phyloP scores from a whole-genome alignment of 805 yeast species.

The Metschnikowia gelsemii region DNA sequence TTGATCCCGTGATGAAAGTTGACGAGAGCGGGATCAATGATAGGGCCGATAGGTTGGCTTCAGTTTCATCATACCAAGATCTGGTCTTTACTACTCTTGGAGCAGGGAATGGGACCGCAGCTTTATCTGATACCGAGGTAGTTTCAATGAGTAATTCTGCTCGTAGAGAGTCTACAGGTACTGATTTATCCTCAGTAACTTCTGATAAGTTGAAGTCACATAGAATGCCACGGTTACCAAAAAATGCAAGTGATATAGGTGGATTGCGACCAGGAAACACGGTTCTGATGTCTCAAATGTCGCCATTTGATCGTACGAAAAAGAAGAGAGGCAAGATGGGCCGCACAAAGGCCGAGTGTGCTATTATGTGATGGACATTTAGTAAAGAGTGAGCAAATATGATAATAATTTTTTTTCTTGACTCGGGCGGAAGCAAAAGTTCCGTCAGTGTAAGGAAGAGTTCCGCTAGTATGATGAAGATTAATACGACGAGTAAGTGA shows the following conservation, averaged over 20 bases:
- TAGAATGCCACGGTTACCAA: too few species aligned
- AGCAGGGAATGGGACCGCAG: slow-evolving; percentile 11
- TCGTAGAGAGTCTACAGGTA: slow-evolving; percentile 13
- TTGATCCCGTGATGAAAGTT: slow-evolving; percentile 48
- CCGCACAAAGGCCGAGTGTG: slow-evolving; percentile 16
- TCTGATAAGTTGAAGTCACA: neutral
- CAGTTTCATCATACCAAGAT: slow-evolving; percentile 4
- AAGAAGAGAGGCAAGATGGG: slow-evolving; percentile 11
- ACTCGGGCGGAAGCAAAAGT: neutral
- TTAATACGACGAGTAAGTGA: too few species aligned
- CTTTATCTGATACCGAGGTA: neutral
- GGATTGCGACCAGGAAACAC: too few species aligned
- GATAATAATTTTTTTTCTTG: neutral
- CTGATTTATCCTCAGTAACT: slow-evolving; percentile 11
- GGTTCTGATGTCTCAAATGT: too few species aligned
- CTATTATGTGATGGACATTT: slow-evolving; percentile 8
- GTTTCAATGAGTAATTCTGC: slow-evolving; percentile 8
- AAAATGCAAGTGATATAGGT: too few species aligned
- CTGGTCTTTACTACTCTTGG: slow-evolving; percentile 16
- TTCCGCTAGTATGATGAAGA: too few species aligned
- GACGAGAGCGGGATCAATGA: too few species aligned
- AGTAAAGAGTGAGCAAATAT: too few species aligned
- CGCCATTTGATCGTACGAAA: slow-evolving; percentile 3
- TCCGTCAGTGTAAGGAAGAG: too few species aligned
- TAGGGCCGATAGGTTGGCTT: neutral